phyloP scores from a whole-genome alignment of 2,329 filamentous ascomycete genomes.

The Lasiodiplodia sp. region DNA sequence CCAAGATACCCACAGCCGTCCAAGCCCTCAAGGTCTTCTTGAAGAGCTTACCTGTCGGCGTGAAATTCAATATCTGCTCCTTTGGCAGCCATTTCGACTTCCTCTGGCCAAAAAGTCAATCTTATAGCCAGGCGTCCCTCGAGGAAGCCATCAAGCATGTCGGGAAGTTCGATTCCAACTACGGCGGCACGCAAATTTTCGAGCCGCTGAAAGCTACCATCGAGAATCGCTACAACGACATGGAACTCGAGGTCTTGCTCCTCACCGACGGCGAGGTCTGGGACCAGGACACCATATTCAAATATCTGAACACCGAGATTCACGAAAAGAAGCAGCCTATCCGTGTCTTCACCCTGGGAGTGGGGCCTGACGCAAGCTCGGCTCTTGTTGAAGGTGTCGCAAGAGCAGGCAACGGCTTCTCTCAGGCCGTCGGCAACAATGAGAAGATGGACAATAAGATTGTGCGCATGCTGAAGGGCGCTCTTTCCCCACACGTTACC shows the following conservation, averaged over 20 bases:
- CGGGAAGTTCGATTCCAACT: slow-evolving; percentile 52
- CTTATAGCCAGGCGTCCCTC: slow-evolving; percentile 56
- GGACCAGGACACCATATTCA: slow-evolving; percentile 57
- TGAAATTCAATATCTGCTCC: slow-evolving; percentile 74
- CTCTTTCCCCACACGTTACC: slow-evolving; percentile 69
- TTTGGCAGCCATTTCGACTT: slow-evolving; percentile 62
- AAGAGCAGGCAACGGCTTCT: slow-evolving; percentile 64
- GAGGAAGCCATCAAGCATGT: slow-evolving; percentile 54
- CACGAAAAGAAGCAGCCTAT: slow-evolving; percentile 52
- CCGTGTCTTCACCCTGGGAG: slow-evolving; percentile 65
- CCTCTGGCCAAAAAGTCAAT: slow-evolving; percentile 57
- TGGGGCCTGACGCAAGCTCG: slow-evolving; percentile 63
- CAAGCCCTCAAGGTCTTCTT: slow-evolving; percentile 69
- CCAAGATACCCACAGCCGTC: slow-evolving; percentile 61
- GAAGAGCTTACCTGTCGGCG: slow-evolving; percentile 68
- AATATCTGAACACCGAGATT: slow-evolving; percentile 55
- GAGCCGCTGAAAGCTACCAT: slow-evolving; percentile 57
- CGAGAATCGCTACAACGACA: slow-evolving; percentile 53
- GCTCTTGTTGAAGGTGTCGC: slow-evolving; percentile 67
- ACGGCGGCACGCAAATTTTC: slow-evolving; percentile 64
- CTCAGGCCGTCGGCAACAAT: slow-evolving; percentile 66
- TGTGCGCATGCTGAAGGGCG: slow-evolving; percentile 76
- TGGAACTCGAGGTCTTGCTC: slow-evolving; percentile 61
- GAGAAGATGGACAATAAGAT: slow-evolving; percentile 75
- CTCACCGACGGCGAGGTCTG: slow-evolving; percentile 65